Base-by-base conservation (phyloP, 2,329 filamentous ascomycete genomes). In the Colletotrichum coccodes region DNA sequence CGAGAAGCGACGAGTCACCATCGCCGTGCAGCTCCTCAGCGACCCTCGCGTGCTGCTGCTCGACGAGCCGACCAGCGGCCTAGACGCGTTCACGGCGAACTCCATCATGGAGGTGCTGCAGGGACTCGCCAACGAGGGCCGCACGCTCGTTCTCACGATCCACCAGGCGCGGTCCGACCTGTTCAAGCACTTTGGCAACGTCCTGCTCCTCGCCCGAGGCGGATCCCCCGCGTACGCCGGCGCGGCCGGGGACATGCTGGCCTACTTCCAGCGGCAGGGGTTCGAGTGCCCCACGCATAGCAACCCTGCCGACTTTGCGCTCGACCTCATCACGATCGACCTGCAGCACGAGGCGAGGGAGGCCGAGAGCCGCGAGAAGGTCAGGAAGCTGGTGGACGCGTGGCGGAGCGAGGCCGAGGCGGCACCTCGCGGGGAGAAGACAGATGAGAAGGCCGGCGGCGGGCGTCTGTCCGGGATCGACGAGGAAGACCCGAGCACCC, bases 301-400 rank as follows among this genome's bases (percentile, higher is more conserved):
- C 1, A 95, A 94, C 71, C 92, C 92, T 1, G 92, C 92, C 0
- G 92, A 95, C 76, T 94, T 93, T 76, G 91, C 91, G 0, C 84
- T 94, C 8, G 92, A 95, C 73, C 84, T 94, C 57, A 92, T 95
- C 59, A 94, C 92, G 0, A 87, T 94, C 28, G 91, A 94, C 73
- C 81, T 94, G 0, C 92, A 94, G 70, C 86, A 91, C 46, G 88
- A 87, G 36, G 80, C 84, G 1, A 83, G 86, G 23, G 92, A 94
- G 76, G 84, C 83, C 1, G 84, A 88, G 49, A 93, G 88, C 59
- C 85, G 91, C 12, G 84, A 85, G 36, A 88, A 88, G 59, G 92
- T 94, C 0, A 83, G 84, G 46, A 81, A 77, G 4, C 80, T 94
- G 3, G 89, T 94, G 32, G 80, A 86, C 1, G 82, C 82, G 0